A percentile compares a stretch with the other conserved stretches of the same genome.
Conservation (phyloP, 2,329 filamentous ascomycete genomes). For the Alternaria consortialis region DNA sequence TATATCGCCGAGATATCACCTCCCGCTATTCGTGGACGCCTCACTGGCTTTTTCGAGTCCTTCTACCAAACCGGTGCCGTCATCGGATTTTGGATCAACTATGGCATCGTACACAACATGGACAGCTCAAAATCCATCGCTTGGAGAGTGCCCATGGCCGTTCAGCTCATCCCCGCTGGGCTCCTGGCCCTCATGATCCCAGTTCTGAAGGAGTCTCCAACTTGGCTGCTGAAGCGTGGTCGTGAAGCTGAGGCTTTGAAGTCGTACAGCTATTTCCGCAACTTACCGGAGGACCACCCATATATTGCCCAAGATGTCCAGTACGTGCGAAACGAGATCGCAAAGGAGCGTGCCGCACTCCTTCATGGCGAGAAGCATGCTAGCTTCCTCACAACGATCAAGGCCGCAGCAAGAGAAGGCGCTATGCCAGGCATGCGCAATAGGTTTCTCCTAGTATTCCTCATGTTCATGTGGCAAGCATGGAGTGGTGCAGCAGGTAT, state of each 20-base stretch:
- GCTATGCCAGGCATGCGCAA: slow-evolving; percentile 52
- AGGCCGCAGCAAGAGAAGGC: slow-evolving; percentile 42
- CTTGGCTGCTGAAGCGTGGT: slow-evolving; percentile 42
- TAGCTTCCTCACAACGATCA: slow-evolving; percentile 41
- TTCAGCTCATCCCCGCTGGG: slow-evolving; percentile 55
- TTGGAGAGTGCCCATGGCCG: slow-evolving; percentile 69
- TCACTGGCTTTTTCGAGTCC: slow-evolving; percentile 73
- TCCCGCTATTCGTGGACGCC: slow-evolving; percentile 69
- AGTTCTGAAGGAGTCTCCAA: slow-evolving; percentile 47
- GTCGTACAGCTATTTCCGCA: slow-evolving; percentile 56
- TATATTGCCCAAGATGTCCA: slow-evolving; percentile 52
- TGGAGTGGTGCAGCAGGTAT: not conserved
- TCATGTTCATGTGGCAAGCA: slow-evolving; percentile 53
- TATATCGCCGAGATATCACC: slow-evolving; percentile 59
- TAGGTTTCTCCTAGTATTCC: slow-evolving; percentile 51
- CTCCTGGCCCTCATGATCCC: slow-evolving; percentile 46
- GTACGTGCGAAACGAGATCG: slow-evolving; percentile 44
- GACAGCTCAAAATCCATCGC: slow-evolving; percentile 59
- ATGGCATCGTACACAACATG: slow-evolving; percentile 53
- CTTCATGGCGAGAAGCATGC: slow-evolving; percentile 36
- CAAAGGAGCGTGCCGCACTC: slow-evolving; percentile 41
- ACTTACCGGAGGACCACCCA: slow-evolving; percentile 54
- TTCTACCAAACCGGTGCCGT: slow-evolving; percentile 70
- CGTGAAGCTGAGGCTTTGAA: slow-evolving; percentile 52
- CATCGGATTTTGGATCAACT: slow-evolving; percentile 55